phyloP scores from a whole-genome alignment of 164 flowering plant genomes.

The Saururus chinensis region DNA sequence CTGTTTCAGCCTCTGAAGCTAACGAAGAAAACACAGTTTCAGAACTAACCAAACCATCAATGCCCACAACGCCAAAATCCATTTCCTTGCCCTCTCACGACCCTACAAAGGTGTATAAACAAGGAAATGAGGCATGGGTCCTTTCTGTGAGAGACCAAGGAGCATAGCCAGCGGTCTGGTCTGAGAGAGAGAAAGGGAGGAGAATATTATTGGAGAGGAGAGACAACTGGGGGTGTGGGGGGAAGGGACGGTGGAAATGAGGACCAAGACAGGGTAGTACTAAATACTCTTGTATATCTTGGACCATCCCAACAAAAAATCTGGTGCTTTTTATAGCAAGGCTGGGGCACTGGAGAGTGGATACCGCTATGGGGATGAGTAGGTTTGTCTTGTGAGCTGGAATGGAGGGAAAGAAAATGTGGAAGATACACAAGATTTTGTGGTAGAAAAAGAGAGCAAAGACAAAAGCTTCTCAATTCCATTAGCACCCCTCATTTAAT shows the following conservation, averaged over 20 bases:
- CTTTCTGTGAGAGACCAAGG: background rate
- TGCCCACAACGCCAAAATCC: slow-evolving; percentile 51
- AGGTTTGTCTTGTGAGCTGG: background rate
- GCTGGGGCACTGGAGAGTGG: too few relatives aligned
- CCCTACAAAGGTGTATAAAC: slow-evolving; percentile 9
- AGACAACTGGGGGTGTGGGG: too few relatives aligned
- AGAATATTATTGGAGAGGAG: background rate
- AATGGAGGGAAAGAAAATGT: background rate
- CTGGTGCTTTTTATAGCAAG: background rate
- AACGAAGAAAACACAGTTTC: slow-evolving; percentile 20
- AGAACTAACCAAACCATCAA: slow-evolving; percentile 35
- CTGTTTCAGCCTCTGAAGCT: slow-evolving; percentile 35
- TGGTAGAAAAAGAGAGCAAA: background rate
- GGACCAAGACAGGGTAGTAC: background rate
- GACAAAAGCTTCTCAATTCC: background rate
- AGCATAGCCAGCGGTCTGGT: background rate
- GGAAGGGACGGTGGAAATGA: background rate
- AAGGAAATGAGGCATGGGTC: slow-evolving; percentile 17
- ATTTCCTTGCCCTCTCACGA: slow-evolving; percentile 14
- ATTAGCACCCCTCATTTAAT: too few relatives aligned
- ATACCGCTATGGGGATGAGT: too few relatives aligned
- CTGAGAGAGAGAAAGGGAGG: background rate
- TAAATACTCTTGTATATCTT: background rate
- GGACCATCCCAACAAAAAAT: background rate
- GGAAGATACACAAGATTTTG: background rate